These are phyloP conservation scores for Pichia scutulata DNA, from an alignment of 805 yeast genomes.

Conservation along the genomic window DNA sequence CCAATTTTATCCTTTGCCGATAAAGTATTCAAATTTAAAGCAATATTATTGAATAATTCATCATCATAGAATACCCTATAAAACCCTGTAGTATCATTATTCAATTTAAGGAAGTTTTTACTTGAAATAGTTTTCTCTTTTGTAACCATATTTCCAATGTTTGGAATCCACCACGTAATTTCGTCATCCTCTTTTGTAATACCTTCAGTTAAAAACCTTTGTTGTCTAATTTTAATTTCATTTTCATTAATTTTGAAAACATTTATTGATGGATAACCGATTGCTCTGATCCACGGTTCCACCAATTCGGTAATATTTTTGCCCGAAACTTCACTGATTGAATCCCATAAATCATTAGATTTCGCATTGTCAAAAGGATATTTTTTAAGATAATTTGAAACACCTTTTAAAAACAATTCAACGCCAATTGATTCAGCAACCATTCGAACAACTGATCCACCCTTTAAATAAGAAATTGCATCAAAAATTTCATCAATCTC, in stretches of 20 bases:
- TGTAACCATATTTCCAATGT: conserved; percentile 22
- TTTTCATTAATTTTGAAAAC: conserved; percentile 34
- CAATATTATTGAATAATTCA: conserved; percentile 31
- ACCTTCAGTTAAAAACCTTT: conserved; percentile 56
- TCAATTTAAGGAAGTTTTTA: conserved; percentile 34
- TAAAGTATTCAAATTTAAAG: conserved; percentile 32
- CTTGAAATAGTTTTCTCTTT: conserved; percentile 16
- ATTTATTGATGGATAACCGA: conserved; percentile 65
- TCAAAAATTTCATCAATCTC: conserved; percentile 81
- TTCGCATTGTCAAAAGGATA: conserved; percentile 65
- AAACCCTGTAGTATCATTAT: conserved; percentile 43
- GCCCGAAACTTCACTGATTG: conserved; percentile 56
- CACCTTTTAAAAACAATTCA: conserved; percentile 64
- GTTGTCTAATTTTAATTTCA: conserved; percentile 40
- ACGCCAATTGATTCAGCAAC: conserved; percentile 62
- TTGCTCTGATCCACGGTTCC: conserved; percentile 63
- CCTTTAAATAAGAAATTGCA: conserved; percentile 73
- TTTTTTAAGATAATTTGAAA: conserved; percentile 55
- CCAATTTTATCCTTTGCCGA: conserved; percentile 46
- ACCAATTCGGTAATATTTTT: conserved; percentile 51
- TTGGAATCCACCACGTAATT: conserved; percentile 54
- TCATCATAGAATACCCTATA: conserved; percentile 48
- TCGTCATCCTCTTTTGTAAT: conserved; percentile 48
- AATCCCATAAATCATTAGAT: conserved; percentile 65
- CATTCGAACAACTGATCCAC: conserved; percentile 75